Evolutionary conservation across 1,284 basidiomycete genomes (phyloP).

Genomic region (Puccinia coronata): DNA sequence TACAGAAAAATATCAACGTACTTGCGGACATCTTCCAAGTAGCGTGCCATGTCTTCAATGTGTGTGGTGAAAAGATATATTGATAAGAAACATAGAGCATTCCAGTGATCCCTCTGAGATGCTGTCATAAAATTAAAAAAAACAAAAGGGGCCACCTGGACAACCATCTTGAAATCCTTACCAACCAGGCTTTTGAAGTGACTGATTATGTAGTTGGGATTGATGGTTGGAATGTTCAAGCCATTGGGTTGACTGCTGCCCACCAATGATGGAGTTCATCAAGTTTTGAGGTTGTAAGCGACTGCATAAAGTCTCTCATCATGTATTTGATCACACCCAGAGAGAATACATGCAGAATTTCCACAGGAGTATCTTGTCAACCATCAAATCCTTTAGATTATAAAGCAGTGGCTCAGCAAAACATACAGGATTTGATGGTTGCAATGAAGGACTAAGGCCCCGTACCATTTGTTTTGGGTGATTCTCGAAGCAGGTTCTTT

Average conservation of each 20-base stretch:
- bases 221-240: conserved; percentile 53
- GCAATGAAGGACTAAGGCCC: not conserved
- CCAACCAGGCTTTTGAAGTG: conserved; percentile 59
- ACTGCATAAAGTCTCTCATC: not conserved
- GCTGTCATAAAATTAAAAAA: not conserved
- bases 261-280: conserved; percentile 49
- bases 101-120: not conserved
- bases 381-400: not conserved
- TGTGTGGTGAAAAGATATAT: conserved; percentile 60
- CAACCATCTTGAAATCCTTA: conserved; percentile 59
- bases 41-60: conserved; percentile 57
- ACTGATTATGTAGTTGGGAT: conserved; percentile 56
- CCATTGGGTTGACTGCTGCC: conserved; percentile 56
- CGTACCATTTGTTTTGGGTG: no score
- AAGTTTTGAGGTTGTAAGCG: not conserved
- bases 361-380: not conserved
- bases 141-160: conserved; percentile 32
- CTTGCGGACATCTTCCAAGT: conserved; percentile 52
- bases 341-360: conserved; percentile 6
- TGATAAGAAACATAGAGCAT: conserved; percentile 53
- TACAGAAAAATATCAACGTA: conserved; percentile 58
- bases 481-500: no score
- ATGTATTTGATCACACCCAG: not conserved
- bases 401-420: not conserved
- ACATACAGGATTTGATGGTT: not conserved